Percentiles rank a stretch among this genome's conserved stretches.
These are phyloP conservation scores for Phaffia australis DNA, from an alignment of 768 basidiomycete genomes.

Conservation along the genomic window DNA sequence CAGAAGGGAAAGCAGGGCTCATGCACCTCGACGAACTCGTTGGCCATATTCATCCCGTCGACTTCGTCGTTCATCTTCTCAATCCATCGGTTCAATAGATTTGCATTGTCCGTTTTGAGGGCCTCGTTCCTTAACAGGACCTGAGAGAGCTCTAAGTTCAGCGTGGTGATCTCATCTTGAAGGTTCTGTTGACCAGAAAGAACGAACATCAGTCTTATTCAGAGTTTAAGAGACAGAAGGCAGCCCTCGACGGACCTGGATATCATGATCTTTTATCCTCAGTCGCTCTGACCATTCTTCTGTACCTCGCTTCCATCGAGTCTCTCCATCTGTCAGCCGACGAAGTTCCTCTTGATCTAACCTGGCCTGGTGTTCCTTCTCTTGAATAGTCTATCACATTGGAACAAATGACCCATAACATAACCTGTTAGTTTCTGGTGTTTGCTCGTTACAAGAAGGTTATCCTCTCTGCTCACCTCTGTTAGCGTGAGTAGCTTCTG, in stretches of 20 bases:
- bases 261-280: conserved; percentile 69
- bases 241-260: conserved; percentile 51
- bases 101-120: conserved; percentile 86
- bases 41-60: conserved; percentile 66
- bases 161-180: conserved; percentile 86
- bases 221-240: conserved; percentile 18
- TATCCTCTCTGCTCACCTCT: conserved; percentile 42
- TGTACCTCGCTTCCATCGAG: conserved; percentile 64
- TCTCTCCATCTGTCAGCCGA: conserved; percentile 59
- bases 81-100: conserved; percentile 89
- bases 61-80: conserved; percentile 88
- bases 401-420: background rate
- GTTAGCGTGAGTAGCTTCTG: conserved; percentile 87
- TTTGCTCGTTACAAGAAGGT: background rate
- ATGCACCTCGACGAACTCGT: conserved; percentile 8
- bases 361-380: conserved; percentile 78
- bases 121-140: conserved; percentile 75
- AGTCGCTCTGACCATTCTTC: conserved; percentile 51
- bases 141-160: conserved; percentile 81
- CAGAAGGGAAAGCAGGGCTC: background rate
- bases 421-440: background rate
- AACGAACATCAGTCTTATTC: conserved; percentile 1
- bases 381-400: conserved; percentile 53
- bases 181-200: conserved; percentile 51
- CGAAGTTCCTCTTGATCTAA: conserved; percentile 70